phyloP scores from a whole-genome alignment of 2,329 filamentous ascomycete species.

The Scedosporium apiospermum region DNA sequence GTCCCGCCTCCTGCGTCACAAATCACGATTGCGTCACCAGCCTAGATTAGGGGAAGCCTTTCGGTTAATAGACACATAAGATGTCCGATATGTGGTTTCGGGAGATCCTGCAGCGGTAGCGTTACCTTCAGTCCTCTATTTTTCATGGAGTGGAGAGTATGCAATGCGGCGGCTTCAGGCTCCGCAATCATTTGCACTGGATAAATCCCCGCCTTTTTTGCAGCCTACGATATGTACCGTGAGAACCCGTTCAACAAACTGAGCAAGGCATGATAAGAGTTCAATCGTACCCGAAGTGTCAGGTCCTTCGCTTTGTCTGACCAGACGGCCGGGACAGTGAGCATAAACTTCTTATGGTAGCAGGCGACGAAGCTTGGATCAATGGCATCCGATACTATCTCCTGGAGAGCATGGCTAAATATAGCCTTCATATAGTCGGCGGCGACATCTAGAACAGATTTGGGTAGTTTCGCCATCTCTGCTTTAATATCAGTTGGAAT shows the following conservation, averaged over 20 bases:
- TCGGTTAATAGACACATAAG: not conserved
- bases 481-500: not conserved
- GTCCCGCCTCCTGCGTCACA: conserved; percentile 1
- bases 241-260: not conserved
- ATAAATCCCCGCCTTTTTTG: not conserved
- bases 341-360: not conserved
- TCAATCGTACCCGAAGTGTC: not conserved
- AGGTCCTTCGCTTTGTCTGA: not conserved
- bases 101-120: too few relatives aligned
- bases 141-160: not conserved
- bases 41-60: not conserved
- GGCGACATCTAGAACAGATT: not conserved
- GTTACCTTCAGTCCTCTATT: not conserved
- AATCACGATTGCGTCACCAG: not conserved
- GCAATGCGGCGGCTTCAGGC: not conserved
- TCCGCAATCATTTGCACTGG: not conserved
- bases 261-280: not conserved
- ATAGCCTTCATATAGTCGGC: not conserved
- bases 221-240: not conserved
- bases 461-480: not conserved
- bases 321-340: not conserved
- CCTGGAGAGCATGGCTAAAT: not conserved
- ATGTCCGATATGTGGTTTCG: not conserved
- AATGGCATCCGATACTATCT: not conserved
- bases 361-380: not conserved